Evolutionary conservation across 495 filamentous ascomycete genomes (phyloP), one percentile per base, ranked within the genome.

Genomic region (Hypoxylon lenormandii): DNA sequence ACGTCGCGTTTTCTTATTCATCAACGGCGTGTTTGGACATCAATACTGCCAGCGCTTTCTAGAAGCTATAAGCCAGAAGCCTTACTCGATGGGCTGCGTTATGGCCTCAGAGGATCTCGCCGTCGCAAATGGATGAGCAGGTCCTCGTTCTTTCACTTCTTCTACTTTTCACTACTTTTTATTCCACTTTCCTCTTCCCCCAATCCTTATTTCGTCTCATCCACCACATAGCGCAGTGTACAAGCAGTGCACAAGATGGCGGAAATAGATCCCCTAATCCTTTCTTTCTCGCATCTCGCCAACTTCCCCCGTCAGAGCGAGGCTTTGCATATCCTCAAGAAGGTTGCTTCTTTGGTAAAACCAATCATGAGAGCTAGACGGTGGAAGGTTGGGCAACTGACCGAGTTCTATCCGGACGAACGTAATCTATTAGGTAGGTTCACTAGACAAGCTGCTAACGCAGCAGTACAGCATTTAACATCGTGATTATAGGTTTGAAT

Each of bases 331-430:
- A 87, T 86, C 42, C 83, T 98, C 11, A 90, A 87, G 64, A 94
- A 92, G 77, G 83, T 97, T 19, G 92, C 93, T 15, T 95, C 92
- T 11, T 77, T 97, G 12, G 94, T 98, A 43, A 98, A 97, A 77
- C 95, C 95, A 12, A 91, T 98, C 55, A 98, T 98, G 94, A 83
- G 92, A 64, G 91, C 91, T 51, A 85, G 92, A 43, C 82, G 82
- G 21, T 98, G 93, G 92, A 89, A 79, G 64, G 92, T 98, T 18
- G 86, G 87, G 5, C 86, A 89, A 40, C 86, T 98, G 13, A 86
- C 87, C 22, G 95, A 98, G 76, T 96, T 98, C 77, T 91, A 90
- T 63, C 95, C 94, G 0, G 80, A 84, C 1, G 82, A 96, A 68
- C 76, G 79, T 5, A 92, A 91, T 55, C 85, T 97, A 0, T 80